phyloP scores from a whole-genome alignment of 106 monocot species.

The Ottelia alismoides region DNA sequence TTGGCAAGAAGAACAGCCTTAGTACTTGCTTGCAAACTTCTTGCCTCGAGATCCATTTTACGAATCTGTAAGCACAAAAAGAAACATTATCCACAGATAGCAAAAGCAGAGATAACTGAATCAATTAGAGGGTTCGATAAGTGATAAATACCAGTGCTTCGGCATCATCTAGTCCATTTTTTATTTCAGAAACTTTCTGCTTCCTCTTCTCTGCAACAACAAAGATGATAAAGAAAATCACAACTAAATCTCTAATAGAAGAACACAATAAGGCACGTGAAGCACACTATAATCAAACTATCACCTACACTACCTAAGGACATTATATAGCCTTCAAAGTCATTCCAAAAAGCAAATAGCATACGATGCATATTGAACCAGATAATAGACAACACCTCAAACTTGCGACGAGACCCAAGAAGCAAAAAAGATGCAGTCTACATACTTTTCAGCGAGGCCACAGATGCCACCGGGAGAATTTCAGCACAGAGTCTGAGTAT shows the following conservation, averaged over 20 bases:
- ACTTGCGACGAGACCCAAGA: too few species aligned
- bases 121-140: not conserved
- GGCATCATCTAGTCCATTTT: constrained; percentile 10
- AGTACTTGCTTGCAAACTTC: constrained; percentile 58
- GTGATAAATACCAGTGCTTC: constrained; percentile 16
- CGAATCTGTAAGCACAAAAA: constrained; percentile 36
- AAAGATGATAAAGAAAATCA: not conserved
- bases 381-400: not conserved
- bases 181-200: constrained; percentile 18
- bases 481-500: too few species aligned
- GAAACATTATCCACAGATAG: not conserved
- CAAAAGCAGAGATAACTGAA: not conserved
- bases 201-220: constrained; percentile 11
- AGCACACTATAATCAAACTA: too few species aligned
- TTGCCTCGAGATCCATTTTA: constrained; percentile 88
- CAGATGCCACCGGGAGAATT: too few species aligned
- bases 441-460: too few species aligned
- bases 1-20: constrained; percentile 61
- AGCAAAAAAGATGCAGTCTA: too few species aligned
- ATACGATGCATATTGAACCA: not conserved
- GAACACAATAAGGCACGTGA: not conserved
- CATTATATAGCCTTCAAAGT: too few species aligned
- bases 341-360: too few species aligned
- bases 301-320: too few species aligned
- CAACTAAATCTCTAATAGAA: not conserved